Evolutionary conservation across 352 stramenopile species (phyloP).

Genomic region (Globisporangium echinulatum): DNA sequence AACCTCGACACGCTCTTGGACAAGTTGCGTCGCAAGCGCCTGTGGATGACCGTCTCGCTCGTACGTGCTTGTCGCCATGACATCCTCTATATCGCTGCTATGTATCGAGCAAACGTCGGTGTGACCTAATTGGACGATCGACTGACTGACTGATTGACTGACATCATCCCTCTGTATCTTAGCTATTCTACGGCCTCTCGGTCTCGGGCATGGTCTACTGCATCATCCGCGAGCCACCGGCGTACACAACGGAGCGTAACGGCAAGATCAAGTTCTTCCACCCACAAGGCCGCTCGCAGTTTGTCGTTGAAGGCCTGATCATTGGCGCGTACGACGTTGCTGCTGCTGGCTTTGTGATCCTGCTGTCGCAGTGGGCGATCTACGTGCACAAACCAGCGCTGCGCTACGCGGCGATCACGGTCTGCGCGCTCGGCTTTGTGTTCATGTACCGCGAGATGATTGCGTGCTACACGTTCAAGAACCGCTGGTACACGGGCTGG

Average conservation of each 20-base stretch:
- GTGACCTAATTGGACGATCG: too few species aligned
- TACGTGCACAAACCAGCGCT: conserved; percentile 56
- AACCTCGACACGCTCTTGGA: conserved; percentile 67
- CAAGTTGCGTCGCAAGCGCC: conserved; percentile 70
- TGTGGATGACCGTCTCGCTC: conserved; percentile 85
- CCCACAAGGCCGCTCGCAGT: conserved; percentile 75
- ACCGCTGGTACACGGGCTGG: conserved; percentile 84
- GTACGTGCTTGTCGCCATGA: conserved; percentile 14
- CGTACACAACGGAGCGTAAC: conserved; percentile 63
- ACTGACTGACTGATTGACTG: too few species aligned
- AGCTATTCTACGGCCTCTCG: conserved; percentile 84
- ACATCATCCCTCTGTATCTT: neutral
- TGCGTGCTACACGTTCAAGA: conserved; percentile 82
- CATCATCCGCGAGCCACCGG: conserved; percentile 82
- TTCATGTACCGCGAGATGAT: conserved; percentile 86
- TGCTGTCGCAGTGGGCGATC: conserved; percentile 79
- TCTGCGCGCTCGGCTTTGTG: conserved; percentile 61
- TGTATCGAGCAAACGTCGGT: too few species aligned
- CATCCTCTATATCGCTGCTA: too few species aligned
- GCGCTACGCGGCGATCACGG: conserved; percentile 48
- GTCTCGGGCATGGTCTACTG: conserved; percentile 88
- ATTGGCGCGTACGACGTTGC: conserved; percentile 64
- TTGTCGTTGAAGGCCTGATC: conserved; percentile 79
- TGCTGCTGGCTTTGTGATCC: conserved; percentile 63
- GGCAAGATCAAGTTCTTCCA: conserved; percentile 86